These are phyloP conservation scores for Cladobotryum mycophilum DNA, from an alignment of 2,329 filamentous ascomycete genomes.

Conservation along the genomic window DNA sequence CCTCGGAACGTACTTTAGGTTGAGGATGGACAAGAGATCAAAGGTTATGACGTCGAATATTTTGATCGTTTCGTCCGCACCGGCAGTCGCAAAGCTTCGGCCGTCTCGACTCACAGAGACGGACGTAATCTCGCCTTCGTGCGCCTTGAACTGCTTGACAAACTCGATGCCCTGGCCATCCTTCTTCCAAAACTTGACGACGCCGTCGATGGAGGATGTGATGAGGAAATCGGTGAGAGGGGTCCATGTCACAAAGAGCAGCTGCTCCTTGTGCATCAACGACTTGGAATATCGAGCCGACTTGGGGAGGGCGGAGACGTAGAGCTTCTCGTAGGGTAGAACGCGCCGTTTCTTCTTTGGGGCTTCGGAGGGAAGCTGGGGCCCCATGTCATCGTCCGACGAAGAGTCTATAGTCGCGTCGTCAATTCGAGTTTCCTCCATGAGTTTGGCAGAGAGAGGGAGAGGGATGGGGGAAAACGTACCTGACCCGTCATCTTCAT, in stretches of 20 bases:
- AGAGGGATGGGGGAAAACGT: conserved; percentile 11
- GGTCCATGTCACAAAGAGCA: conserved; percentile 82
- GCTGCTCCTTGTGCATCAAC: conserved; percentile 95
- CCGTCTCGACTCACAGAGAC: conserved; percentile 86
- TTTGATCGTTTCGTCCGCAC: conserved; percentile 70
- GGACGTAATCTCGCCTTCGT: conserved; percentile 74
- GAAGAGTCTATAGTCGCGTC: conserved; percentile 50
- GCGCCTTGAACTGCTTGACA: conserved; percentile 94
- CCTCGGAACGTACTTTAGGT: conserved; percentile 67
- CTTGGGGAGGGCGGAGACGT: conserved; percentile 79
- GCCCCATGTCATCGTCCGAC: conserved; percentile 89
- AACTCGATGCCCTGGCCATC: conserved; percentile 86
- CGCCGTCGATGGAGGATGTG: conserved; percentile 88
- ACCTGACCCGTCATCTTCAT: conserved; percentile 42
- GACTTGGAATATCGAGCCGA: conserved; percentile 85
- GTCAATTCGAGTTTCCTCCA: background rate
- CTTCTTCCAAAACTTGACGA: conserved; percentile 99
- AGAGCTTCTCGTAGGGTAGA: conserved; percentile 91
- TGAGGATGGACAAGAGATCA: conserved; percentile 76
- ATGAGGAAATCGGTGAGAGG: conserved; percentile 92
- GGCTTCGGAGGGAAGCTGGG: conserved; percentile 74
- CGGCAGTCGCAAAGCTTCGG: conserved; percentile 85
- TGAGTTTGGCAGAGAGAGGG: background rate
- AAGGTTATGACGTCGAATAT: conserved; percentile 82
- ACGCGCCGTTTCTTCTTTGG: conserved; percentile 88